A percentile compares a stretch with the other conserved stretches of the same genome.
Evolutionary conservation across 129 eudicot genomes (phyloP).

Genomic region (Ambrosia trifida): DNA sequence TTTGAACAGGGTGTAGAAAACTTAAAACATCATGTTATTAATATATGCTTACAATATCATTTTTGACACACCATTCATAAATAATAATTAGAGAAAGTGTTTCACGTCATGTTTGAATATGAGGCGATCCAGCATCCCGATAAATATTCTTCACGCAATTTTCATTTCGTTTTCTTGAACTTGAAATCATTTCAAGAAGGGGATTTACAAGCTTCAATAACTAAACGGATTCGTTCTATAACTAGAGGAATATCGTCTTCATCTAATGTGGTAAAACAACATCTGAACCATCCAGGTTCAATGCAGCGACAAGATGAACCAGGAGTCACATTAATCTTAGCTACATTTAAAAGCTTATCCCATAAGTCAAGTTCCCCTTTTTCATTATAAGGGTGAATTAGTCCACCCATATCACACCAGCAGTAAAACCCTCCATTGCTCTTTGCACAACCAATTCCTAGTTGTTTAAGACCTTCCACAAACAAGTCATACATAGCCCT

Average conservation of each 20-base stretch:
- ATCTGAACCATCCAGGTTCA: conserved; percentile 99
- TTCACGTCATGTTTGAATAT: not conserved
- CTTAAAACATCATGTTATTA: not conserved
- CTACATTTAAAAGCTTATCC: conserved; percentile 79
- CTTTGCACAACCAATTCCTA: conserved; percentile 68
- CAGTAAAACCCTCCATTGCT: conserved; percentile 88
- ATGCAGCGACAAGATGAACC: conserved; percentile 96
- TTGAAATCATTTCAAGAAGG: conserved; percentile 38
- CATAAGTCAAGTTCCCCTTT: conserved; percentile 90
- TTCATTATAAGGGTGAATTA: conserved; percentile 69
- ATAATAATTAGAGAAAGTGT: not conserved
- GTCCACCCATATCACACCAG: conserved; percentile 90
- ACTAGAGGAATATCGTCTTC: conserved; percentile 66
- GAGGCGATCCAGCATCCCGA: not conserved
- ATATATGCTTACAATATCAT: not conserved
- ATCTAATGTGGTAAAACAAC: conserved; percentile 72
- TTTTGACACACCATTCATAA: not conserved
- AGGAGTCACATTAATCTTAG: conserved; percentile 77
- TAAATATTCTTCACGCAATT: conserved; percentile 1
- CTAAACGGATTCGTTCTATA: conserved; percentile 59
- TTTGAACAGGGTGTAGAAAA: not conserved
- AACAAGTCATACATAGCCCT: conserved; percentile 45
- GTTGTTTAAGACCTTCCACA: conserved; percentile 62
- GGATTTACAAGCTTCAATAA: conserved; percentile 63
- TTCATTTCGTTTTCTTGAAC: conserved; percentile 7